Percentiles rank a stretch among this genome's conserved stretches.
phyloP scores from a whole-genome alignment of 2,329 filamentous ascomycete species.

The Trichoderma sp. region DNA sequence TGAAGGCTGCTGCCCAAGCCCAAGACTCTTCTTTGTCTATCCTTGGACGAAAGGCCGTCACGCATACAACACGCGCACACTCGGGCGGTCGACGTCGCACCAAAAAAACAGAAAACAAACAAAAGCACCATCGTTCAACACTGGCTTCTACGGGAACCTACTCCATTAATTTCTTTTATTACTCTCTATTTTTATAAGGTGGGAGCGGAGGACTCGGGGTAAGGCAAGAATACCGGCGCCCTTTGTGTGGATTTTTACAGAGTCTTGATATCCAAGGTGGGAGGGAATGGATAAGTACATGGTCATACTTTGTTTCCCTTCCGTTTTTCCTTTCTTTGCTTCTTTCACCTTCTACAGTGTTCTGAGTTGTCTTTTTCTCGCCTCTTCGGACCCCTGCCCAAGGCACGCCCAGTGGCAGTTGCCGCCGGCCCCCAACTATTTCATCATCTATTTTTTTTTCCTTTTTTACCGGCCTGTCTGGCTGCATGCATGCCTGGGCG shows the following conservation, averaged over 20 bases:
- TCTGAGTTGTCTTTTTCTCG: neutral
- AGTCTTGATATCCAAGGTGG: constrained; percentile 27
- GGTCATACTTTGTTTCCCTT: constrained; percentile 23
- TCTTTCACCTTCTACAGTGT: constrained; percentile 1
- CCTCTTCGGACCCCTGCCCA: neutral
- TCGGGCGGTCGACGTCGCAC: neutral
- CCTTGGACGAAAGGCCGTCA: constrained; percentile 3
- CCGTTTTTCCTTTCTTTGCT: constrained; percentile 16
- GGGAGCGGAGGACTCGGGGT: constrained; percentile 18
- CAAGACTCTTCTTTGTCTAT: constrained; percentile 19
- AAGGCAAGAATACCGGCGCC: constrained; percentile 12
- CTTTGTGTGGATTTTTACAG: constrained; percentile 17
- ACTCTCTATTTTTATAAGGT: neutral
- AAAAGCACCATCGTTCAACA: constrained; percentile 16
- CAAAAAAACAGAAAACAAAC: neutral
- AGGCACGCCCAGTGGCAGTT: constrained; percentile 3
- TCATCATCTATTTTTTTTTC: neutral
- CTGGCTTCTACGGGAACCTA: constrained; percentile 12
- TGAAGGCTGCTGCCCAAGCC: constrained; percentile 2
- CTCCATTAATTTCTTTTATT: constrained; percentile 11
- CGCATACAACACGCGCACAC: neutral
- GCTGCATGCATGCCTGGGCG: neutral
- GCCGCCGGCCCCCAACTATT: constrained; percentile 11
- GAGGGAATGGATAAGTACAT: constrained; percentile 25
- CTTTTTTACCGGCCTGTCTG: neutral